Evolutionary conservation across 1,284 basidiomycete genomes (phyloP), one percentile per base, ranked within the genome.

Genomic region (Ganoderma lucidum): DNA sequence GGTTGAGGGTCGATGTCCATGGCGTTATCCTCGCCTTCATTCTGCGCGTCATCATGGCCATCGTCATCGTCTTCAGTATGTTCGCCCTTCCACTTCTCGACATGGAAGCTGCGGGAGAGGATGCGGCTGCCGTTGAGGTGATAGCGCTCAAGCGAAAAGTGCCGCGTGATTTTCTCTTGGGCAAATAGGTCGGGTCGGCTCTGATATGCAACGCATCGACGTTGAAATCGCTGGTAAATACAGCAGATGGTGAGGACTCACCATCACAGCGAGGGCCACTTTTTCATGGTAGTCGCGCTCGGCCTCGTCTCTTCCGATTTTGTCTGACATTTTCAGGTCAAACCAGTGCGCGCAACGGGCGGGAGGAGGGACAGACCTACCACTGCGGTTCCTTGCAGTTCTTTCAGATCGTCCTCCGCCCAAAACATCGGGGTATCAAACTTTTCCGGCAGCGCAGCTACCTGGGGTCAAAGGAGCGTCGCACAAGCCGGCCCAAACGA

Each of bases 401-500:
- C 90, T n/a, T 83, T 79, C 3, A 97, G 81, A 66, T 98, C 95
- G 2, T 86, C 84, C 1, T 87, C 84, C 39, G 78, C 81, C 98
- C 97, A 99, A 80, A 98, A 98, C 95, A 99, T 99, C 1, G 97
- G 96, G 0, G 96, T 97, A 73, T 93, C 87, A 78, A 99, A 99
- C 10, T 74, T 71, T 1, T 78, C 83, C 0, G 97, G 97, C 75
- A 98, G 85, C 44, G 82, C 84, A 39, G 81, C 90, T 92, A 71
- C 15, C 69, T 41, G 14, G 30, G 14, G 9, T 15, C 60, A 44
- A 9, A 15, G 15, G 28, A 9, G 12, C 6, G 51, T 28, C 12
- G 53, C 19, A 28, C 41, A 30, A 8, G 23, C 28, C 14, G 39
- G 10, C 19, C 65, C 48, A 66, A 28, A 51, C 53, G 42, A 63